Base-by-base conservation (phyloP, 140 eudicot species). In the Cichorium intybus region DNA sequence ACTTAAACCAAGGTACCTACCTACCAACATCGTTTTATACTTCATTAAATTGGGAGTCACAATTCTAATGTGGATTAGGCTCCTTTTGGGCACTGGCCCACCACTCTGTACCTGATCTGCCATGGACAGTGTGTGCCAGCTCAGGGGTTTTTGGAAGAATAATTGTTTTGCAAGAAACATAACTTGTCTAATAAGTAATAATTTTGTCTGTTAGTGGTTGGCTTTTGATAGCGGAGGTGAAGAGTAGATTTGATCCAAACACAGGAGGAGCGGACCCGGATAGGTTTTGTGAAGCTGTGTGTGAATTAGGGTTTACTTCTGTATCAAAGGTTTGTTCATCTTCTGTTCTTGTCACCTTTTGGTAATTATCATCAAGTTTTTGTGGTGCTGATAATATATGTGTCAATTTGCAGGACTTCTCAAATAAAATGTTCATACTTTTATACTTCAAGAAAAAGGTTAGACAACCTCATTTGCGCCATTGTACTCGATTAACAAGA, bases 221-320 rank as follows among this genome's bases (percentile, higher is more conserved):
- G 97, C 97, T 91, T 79, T 75, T 91, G 76, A 91, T 91, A 74
- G 97, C 97, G 3, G 97, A 91, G 79, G 96, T 91, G 65, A 91
- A 79, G 68, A 91, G 97, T 78, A 87, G 97, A 78, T 79, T 91
- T 65, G 95, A 91, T 73, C 91, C 95, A 0, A 77, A 59, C 60
- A 87, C 79, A 0, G 95, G 95, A 41, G 97, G 97, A 65, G 96
- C 97, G 14, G 95, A 91, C 56, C 95, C 96, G 1, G 62, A 81
- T 34, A 67, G 56, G 24, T 87, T 91, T 64, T 57, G 71, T 26
- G 51, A 75, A 66, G 95, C 97, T 22, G 72, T 91, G 17, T 87
- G 96, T 72, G 64, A 77, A 45, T 83, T 91, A 24, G 97, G 96
- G 70, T 91, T 87, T 74, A 77, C 84, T 37, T 62, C 85, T 29